Evolutionary conservation across 2,329 filamentous ascomycete genomes (phyloP).

Genomic region (Fusarium sp.): DNA sequence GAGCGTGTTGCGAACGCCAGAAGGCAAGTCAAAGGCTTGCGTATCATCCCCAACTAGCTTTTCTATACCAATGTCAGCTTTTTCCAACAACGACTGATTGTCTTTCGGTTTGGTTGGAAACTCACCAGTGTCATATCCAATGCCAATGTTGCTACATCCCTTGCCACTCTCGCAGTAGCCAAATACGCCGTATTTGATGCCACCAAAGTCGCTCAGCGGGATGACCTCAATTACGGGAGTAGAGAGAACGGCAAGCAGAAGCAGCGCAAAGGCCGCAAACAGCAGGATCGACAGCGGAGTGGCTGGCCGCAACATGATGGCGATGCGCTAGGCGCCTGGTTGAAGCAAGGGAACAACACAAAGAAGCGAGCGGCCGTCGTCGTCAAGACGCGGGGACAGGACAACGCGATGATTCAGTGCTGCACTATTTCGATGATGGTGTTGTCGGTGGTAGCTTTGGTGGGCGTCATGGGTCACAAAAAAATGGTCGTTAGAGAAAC

Average conservation of each 20-base stretch:
- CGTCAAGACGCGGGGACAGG: slow-evolving; percentile 36
- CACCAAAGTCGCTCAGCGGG: slow-evolving; percentile 77
- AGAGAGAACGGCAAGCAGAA: slow-evolving; percentile 88
- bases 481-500: slow-evolving; percentile 6
- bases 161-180: slow-evolving; percentile 74
- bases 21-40: slow-evolving; percentile 64
- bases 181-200: slow-evolving; percentile 89
- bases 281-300: slow-evolving; percentile 89
- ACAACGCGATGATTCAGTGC: slow-evolving; percentile 5
- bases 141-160: slow-evolving; percentile 73
- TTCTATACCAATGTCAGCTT: slow-evolving; percentile 35
- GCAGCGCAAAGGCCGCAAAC: slow-evolving; percentile 81
- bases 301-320: slow-evolving; percentile 85
- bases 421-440: background rate
- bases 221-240: slow-evolving; percentile 88
- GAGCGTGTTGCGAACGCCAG: slow-evolving; percentile 66
- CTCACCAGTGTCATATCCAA: slow-evolving; percentile 88
- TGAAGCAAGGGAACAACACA: slow-evolving; percentile 12
- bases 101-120: slow-evolving; percentile 31
- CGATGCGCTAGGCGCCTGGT: slow-evolving; percentile 39
- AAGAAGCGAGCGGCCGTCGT: slow-evolving; percentile 34
- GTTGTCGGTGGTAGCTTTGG: slow-evolving; percentile 11
- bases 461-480: slow-evolving; percentile 25
- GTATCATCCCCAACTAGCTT: slow-evolving; percentile 43
- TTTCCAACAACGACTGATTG: background rate